Conservation (phyloP, 148 eudicot genomes). For the Rhododendron griersonianum region DNA sequence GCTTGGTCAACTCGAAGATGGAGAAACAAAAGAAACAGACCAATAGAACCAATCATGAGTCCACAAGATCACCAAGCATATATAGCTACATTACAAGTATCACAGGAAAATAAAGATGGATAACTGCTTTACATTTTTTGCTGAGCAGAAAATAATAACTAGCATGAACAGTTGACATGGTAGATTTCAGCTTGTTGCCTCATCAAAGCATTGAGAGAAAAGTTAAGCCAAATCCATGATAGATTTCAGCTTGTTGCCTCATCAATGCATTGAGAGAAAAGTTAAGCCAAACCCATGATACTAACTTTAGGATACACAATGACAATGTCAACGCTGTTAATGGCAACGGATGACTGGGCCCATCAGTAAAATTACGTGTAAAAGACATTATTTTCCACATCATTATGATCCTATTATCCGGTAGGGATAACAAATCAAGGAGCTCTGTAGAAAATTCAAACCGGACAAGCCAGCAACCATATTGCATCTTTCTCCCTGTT, state of each 20-base stretch:
- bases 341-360: not conserved
- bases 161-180: not conserved
- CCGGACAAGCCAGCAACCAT: not conserved
- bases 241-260: not conserved
- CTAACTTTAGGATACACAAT: not conserved
- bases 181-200: not conserved
- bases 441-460: not conserved
- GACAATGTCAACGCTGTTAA: not conserved
- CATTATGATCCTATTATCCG: not conserved
- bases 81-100: not conserved
- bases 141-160: not conserved
- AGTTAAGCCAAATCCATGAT: not conserved
- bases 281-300: not conserved
- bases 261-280: not conserved
- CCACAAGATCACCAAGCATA: not conserved
- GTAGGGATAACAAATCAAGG: not conserved
- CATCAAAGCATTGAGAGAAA: not conserved
- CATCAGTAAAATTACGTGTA: not conserved
- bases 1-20: not conserved
- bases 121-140: not conserved
- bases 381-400: not conserved
- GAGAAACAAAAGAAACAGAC: not conserved
- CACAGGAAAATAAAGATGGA: not conserved
- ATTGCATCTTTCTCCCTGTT: not conserved
- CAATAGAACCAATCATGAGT: not conserved